Base-by-base conservation (phyloP, 2,329 filamentous ascomycete species). In the Zopfia rhizophila region DNA sequence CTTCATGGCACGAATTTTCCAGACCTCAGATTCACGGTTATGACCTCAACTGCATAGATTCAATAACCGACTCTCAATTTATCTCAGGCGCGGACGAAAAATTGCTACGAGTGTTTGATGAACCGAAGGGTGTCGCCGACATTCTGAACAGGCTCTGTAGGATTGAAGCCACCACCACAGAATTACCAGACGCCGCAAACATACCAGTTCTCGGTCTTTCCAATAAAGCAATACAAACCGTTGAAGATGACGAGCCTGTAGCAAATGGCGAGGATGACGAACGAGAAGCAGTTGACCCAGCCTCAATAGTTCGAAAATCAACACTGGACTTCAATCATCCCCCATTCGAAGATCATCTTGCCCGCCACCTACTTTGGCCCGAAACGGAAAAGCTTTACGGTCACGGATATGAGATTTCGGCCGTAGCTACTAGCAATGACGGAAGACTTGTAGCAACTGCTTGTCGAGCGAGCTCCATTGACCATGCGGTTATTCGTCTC, bases 1-100 rank as follows among this genome's bases (percentile, higher is more conserved):
- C 53, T 28, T 91, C 90, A 8, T 99, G 94, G 94, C 93, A 97
- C 72, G 94, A 99, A 70, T 91, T 97, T 78, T 88, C 92, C 1
- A 82, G 94, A 37, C 94, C 94, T 3, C 94, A 99, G 69, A 99
- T 99, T 55, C 94, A 99, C 69, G 94, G 94, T 25, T 99, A 99
- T 70, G 93, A 99, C 69, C 81, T 99, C 42, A 99, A 97, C 76
- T 97, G 94, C 70, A 86, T 97, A 53, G 89, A 91, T 63, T 82
- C 86, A 0, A 78, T 97, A 4, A 86, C 84, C 6, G 72, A 82
- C 6, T 81, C 84, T 6, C 88, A 87, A 58, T 99, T 99, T 66
- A 88, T 97, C 16, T 96, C 92, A 2, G 94, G 94, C 5, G 94
- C 94, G 3, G 94, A 99, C 57, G 94, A 99, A 77, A 99, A 99